Percentiles rank a stretch among this genome's conserved stretches.
Conservation (phyloP, 2,329 filamentous ascomycete genomes). For the Fusarium piperis region DNA sequence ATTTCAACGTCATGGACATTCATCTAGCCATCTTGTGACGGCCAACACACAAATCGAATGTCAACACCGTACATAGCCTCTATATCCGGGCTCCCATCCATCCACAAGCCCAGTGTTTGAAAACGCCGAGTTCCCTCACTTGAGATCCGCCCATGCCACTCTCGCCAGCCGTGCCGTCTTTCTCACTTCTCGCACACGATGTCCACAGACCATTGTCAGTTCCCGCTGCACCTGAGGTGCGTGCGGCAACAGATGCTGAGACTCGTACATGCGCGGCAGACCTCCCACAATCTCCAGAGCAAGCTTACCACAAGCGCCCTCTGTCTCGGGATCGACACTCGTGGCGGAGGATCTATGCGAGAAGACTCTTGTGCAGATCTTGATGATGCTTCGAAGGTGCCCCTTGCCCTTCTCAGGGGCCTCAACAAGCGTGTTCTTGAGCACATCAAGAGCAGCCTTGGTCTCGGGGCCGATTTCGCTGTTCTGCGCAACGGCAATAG, state of each 20-base stretch:
- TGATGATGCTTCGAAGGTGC: conserved; percentile 61
- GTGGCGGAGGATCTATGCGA: conserved; percentile 43
- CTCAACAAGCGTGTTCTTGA: conserved; percentile 58
- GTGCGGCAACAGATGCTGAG: conserved; percentile 56
- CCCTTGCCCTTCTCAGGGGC: conserved; percentile 57
- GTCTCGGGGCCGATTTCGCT: conserved; percentile 55
- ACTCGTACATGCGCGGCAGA: conserved; percentile 60
- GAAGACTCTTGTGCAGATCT: conserved; percentile 55
- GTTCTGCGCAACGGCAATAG: conserved; percentile 58
- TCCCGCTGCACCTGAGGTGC: conserved; percentile 57
- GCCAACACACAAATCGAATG: not conserved
- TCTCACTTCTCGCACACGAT: conserved; percentile 62
- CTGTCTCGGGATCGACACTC: conserved; percentile 28
- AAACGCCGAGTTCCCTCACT: conserved; percentile 32
- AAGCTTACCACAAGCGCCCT: conserved; percentile 55
- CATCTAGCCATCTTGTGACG: conserved; percentile 10
- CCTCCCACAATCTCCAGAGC: conserved; percentile 59
- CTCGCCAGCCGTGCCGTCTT: conserved; percentile 60
- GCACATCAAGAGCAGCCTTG: conserved; percentile 58
- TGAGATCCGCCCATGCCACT: conserved; percentile 58
- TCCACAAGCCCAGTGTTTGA: not conserved
- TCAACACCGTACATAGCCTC: conserved; percentile 2
- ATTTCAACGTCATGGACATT: not conserved
- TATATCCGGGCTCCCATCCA: conserved; percentile 9
- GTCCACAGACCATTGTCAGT: conserved; percentile 62